These are phyloP conservation scores for Bremia lactucae DNA, from an alignment of 352 stramenopile species.

Conservation along the genomic window DNA sequence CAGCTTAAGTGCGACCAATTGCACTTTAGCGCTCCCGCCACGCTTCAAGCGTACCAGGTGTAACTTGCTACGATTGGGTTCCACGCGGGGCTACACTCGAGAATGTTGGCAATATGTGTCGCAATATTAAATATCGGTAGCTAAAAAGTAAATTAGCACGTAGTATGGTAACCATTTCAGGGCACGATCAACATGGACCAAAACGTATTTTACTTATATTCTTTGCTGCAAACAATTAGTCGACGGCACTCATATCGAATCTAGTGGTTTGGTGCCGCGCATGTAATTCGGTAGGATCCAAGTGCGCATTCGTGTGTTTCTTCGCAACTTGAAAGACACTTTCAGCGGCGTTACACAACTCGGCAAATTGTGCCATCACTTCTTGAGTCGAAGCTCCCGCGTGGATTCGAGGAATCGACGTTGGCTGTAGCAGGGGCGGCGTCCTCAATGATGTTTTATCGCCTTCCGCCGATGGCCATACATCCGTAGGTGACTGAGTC, in stretches of 20 bases:
- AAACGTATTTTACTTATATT: background rate
- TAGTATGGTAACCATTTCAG: conserved; percentile 3
- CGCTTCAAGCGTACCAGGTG: conserved; percentile 29
- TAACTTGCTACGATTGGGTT: conserved; percentile 7
- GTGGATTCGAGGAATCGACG: conserved; percentile 20
- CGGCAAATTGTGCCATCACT: conserved; percentile 22
- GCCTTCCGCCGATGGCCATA: conserved; percentile 8
- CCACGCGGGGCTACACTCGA: no score
- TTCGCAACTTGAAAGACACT: conserved; percentile 21
- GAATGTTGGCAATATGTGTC: no score
- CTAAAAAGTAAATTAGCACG: no score
- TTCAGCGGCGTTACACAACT: conserved; percentile 27
- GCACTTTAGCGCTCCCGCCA: conserved; percentile 21
- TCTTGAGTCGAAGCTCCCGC: conserved; percentile 18
- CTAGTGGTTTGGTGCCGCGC: conserved; percentile 4
- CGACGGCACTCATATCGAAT: conserved; percentile 25
- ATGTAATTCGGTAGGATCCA: conserved; percentile 10
- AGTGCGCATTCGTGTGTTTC: conserved; percentile 17
- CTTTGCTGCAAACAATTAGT: conserved; percentile 7
- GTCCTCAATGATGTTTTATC: conserved; percentile 11
- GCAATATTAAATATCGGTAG: no score
- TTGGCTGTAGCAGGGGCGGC: conserved; percentile 7
- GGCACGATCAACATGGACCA: no score
- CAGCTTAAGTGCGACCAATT: conserved; percentile 34
- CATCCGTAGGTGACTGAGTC: no score